These are phyloP conservation scores for Silene latifolia DNA, from an alignment of 148 eudicot species.

Conservation along the genomic window DNA sequence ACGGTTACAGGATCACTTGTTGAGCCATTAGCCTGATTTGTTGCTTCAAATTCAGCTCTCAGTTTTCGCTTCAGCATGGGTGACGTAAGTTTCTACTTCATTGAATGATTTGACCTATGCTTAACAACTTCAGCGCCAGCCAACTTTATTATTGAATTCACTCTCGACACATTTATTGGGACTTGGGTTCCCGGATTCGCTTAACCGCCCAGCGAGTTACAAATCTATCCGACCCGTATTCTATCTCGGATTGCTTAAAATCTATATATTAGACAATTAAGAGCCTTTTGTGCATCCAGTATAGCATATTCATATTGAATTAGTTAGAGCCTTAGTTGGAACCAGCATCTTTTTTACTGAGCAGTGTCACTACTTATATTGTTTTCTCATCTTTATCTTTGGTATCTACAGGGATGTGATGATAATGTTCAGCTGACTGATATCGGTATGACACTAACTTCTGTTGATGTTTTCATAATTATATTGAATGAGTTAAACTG, in stretches of 20 bases:
- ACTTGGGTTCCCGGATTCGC: no score
- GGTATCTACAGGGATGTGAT: conserved; percentile 37
- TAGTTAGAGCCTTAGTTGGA: background rate
- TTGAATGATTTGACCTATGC: background rate
- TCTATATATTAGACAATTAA: no score
- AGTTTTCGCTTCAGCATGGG: conserved; percentile 9
- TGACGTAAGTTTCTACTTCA: background rate
- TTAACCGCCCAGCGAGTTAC: no score
- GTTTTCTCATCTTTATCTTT: background rate
- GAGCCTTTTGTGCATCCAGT: no score
- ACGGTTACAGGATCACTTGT: background rate
- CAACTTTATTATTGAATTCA: no score
- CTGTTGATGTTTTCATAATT: no score
- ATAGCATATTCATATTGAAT: background rate
- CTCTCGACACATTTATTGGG: no score
- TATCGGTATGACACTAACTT: conserved; percentile 14
- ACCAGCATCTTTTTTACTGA: background rate
- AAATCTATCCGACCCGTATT: no score
- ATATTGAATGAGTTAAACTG: no score
- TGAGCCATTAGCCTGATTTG: background rate
- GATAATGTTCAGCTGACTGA: conserved; percentile 43
- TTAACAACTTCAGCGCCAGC: background rate
- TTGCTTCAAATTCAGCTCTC: background rate
- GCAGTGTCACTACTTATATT: background rate
- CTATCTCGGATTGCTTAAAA: no score